phyloP scores from a whole-genome alignment of 2,329 filamentous ascomycete species.

The Alternaria sp. region DNA sequence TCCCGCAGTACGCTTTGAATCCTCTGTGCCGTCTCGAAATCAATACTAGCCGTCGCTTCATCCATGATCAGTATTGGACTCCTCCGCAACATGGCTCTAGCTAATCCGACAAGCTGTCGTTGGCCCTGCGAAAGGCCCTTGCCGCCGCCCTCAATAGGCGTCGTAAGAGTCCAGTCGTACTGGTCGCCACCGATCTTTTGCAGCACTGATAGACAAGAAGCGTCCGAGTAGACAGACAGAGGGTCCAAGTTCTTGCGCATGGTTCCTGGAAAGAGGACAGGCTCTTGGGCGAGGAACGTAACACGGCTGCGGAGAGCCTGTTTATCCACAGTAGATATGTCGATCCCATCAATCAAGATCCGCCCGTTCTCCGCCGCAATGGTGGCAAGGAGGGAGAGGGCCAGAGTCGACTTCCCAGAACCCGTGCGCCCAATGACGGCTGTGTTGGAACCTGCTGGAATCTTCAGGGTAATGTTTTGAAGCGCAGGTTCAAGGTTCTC shows the following conservation, averaged over 20 bases:
- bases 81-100: conserved; percentile 68
- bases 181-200: conserved; percentile 63
- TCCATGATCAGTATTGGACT: conserved; percentile 71
- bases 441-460: conserved; percentile 79
- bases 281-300: conserved; percentile 73
- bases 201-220: conserved; percentile 63
- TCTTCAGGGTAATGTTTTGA: conserved; percentile 71
- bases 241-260: conserved; percentile 71
- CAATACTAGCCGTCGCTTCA: conserved; percentile 71
- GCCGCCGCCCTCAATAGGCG: conserved; percentile 67
- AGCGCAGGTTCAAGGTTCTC: conserved; percentile 78
- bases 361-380: conserved; percentile 62
- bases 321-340: conserved; percentile 66
- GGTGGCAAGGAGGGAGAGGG: conserved; percentile 64
- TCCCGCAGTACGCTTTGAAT: conserved; percentile 65
- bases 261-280: conserved; percentile 69
- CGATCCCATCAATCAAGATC: conserved; percentile 68
- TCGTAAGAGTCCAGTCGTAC: conserved; percentile 62
- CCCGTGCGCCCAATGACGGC: conserved; percentile 80
- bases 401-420: conserved; percentile 83
- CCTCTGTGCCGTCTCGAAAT: conserved; percentile 66
- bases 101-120: conserved; percentile 69
- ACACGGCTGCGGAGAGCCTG: conserved; percentile 68
- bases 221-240: conserved; percentile 63
- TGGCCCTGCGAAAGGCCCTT: conserved; percentile 71